Percentiles rank a stretch among this genome's conserved stretches.
phyloP scores from a whole-genome alignment of 2,329 filamentous ascomycete genomes.

The Ceratocystis colombiana region DNA sequence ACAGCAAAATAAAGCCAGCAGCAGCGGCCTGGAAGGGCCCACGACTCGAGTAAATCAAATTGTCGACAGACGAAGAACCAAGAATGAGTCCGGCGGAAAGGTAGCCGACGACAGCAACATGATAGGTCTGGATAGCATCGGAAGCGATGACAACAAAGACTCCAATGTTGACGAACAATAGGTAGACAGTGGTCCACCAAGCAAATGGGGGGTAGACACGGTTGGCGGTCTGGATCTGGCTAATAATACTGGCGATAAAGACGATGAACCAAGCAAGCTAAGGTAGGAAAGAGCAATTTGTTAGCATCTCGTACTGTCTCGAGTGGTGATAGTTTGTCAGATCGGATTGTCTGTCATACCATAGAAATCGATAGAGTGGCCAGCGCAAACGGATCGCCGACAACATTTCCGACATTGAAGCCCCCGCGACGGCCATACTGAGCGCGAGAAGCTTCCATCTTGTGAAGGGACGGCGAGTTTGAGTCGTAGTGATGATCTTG shows the following conservation, averaged over 20 bases:
- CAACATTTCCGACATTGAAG: constrained; percentile 76
- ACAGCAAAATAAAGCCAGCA: constrained; percentile 86
- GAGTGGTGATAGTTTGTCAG: not conserved
- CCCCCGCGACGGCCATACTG: constrained; percentile 47
- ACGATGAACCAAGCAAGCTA: constrained; percentile 93
- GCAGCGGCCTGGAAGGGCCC: constrained; percentile 73
- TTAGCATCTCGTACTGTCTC: not conserved
- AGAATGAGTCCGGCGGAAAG: constrained; percentile 73
- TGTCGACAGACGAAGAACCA: constrained; percentile 76
- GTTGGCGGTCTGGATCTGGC: constrained; percentile 32
- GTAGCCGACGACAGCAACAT: constrained; percentile 84
- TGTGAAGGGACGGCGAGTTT: constrained; percentile 62
- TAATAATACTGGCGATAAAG: constrained; percentile 65
- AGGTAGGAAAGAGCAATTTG: not conserved
- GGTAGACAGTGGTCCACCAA: constrained; percentile 86
- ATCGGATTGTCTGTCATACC: constrained; percentile 44
- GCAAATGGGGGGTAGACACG: constrained; percentile 67
- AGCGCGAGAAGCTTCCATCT: constrained; percentile 64
- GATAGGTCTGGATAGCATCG: constrained; percentile 76
- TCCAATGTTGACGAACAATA: constrained; percentile 70
- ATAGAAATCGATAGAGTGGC: constrained; percentile 85
- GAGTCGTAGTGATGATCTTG: constrained; percentile 59
- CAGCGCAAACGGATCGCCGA: constrained; percentile 92
- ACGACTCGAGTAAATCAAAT: constrained; percentile 65
- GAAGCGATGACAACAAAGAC: constrained; percentile 75